Conservation (phyloP, 192 early-diverging fungal genomes). For the Linnemannia zychae region DNA sequence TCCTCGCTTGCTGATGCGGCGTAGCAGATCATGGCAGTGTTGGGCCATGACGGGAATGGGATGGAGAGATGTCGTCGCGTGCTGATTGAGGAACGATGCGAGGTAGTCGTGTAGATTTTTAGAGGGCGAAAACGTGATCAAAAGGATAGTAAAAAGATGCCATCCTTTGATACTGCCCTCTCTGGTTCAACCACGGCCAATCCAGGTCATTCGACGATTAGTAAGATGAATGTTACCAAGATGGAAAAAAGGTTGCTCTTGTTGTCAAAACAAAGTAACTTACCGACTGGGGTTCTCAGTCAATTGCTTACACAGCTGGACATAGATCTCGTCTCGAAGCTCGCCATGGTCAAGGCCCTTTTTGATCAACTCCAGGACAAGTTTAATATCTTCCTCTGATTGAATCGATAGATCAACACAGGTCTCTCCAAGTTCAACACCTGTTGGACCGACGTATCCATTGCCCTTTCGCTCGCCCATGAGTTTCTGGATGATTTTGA, state of each 20-base stretch:
- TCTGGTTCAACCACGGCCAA: conserved; percentile 24
- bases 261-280: background rate
- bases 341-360: conserved; percentile 79
- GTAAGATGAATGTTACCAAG: background rate
- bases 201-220: background rate
- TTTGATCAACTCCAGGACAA: conserved; percentile 85
- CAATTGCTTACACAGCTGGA: conserved; percentile 93
- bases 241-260: background rate
- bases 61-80: conserved; percentile 65
- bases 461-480: conserved; percentile 79
- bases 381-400: conserved; percentile 61
- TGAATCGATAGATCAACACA: conserved; percentile 58
- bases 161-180: conserved; percentile 87
- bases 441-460: conserved; percentile 55
- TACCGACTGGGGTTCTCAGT: conserved; percentile 80
- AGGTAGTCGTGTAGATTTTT: conserved; percentile 90
- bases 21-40: conserved; percentile 69
- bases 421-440: conserved; percentile 37
- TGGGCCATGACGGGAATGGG: conserved; percentile 65
- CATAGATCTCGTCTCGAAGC: conserved; percentile 94
- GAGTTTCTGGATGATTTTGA: conserved; percentile 85
- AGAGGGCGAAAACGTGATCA: conserved; percentile 92
- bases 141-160: conserved; percentile 85
- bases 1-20: conserved; percentile 81
- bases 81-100: conserved; percentile 78